Conservation (phyloP, 2,329 filamentous ascomycete species). For the Fusarium sp. region DNA sequence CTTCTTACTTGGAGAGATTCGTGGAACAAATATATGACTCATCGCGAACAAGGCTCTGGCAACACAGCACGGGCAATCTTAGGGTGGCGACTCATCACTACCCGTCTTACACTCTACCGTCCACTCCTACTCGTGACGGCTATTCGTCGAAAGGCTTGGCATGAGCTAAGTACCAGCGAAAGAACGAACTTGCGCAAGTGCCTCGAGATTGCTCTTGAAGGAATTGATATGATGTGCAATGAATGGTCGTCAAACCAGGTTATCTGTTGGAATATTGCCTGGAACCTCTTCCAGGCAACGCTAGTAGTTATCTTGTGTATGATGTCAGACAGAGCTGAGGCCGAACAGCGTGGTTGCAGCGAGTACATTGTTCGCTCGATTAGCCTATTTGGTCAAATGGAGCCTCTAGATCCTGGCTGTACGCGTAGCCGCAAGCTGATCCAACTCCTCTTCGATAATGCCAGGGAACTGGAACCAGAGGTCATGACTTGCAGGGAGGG, state of each 20-base stretch:
- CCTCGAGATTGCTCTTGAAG: slow-evolving; percentile 8
- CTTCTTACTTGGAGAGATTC: slow-evolving; percentile 7
- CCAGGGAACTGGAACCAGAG: background rate
- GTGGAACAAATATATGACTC: background rate
- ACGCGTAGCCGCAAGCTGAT: slow-evolving; percentile 13
- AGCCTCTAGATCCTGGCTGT: slow-evolving; percentile 1
- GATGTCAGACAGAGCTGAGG: background rate
- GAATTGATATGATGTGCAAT: background rate
- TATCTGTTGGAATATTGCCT: slow-evolving; percentile 16
- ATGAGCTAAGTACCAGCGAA: fast-evolving
- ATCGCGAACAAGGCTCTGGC: background rate
- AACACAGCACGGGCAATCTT: background rate
- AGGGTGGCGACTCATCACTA: slow-evolving; percentile 9
- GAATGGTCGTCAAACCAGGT: slow-evolving; percentile 14
- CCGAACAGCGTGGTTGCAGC: background rate
- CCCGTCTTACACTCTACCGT: slow-evolving; percentile 17
- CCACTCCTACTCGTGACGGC: slow-evolving; percentile 3
- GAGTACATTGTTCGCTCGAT: background rate
- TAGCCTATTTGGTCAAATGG: slow-evolving; percentile 1
- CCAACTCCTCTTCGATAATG: background rate
- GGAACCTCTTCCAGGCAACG: slow-evolving; percentile 13
- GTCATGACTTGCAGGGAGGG: background rate
- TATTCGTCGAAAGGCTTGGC: background rate
- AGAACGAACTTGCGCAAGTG: background rate
- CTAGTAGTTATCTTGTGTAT: slow-evolving; percentile 3